A percentile compares a stretch with the other conserved stretches of the same genome.
These are phyloP conservation scores for Trichoderma koningii DNA, from an alignment of 2,329 filamentous ascomycete genomes.

Conservation along the genomic window DNA sequence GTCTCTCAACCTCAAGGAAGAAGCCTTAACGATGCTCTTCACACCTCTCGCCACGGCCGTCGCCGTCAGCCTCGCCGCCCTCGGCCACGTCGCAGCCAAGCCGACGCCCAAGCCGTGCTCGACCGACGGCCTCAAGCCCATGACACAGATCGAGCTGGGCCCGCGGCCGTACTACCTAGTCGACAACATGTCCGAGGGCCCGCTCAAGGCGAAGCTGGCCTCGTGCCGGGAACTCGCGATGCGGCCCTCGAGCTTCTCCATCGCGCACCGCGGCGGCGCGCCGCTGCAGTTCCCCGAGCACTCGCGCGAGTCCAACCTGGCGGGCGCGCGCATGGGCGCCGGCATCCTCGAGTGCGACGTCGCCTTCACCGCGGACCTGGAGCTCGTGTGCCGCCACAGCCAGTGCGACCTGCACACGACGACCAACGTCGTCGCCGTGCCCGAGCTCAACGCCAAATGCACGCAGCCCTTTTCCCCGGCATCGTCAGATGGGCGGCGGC, in stretches of 20 bases:
- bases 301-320: conserved; percentile 59
- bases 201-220: conserved; percentile 60
- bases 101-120: conserved; percentile 30
- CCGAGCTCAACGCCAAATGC: conserved; percentile 66
- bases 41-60: conserved; percentile 36
- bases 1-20: not conserved
- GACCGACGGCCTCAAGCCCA: conserved; percentile 36
- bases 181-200: conserved; percentile 61
- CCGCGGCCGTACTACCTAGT: conserved; percentile 66
- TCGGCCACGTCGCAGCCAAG: conserved; percentile 35
- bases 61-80: conserved; percentile 36
- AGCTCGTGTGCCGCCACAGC: conserved; percentile 69
- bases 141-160: conserved; percentile 59
- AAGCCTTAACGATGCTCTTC: conserved; percentile 37
- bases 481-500: conserved; percentile 35
- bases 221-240: conserved; percentile 59
- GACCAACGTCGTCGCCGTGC: conserved; percentile 64
- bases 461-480: conserved; percentile 62
- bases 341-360: conserved; percentile 70
- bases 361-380: conserved; percentile 63
- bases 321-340: conserved; percentile 67
- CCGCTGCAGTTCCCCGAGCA: conserved; percentile 67
- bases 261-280: conserved; percentile 64
- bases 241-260: conserved; percentile 56
- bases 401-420: conserved; percentile 70